Conservation (phyloP, 2,329 filamentous ascomycete genomes). For the Cephalotrichum gorgonifer region DNA sequence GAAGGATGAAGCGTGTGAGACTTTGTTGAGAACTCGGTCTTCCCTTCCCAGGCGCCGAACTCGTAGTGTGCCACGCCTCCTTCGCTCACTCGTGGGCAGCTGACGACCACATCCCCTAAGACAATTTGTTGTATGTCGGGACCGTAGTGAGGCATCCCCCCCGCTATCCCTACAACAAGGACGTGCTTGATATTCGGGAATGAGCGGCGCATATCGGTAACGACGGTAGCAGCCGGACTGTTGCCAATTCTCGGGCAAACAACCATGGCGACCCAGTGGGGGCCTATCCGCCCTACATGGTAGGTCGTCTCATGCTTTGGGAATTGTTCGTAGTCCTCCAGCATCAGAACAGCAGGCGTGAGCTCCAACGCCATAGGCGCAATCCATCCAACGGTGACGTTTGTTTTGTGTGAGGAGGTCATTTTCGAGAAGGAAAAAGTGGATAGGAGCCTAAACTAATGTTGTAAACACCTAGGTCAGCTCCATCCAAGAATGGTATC, state of each 20-base stretch:
- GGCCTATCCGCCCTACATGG: constrained; percentile 1
- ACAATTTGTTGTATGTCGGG: constrained; percentile 1
- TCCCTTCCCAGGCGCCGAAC: constrained; percentile 1
- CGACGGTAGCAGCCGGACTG: not conserved
- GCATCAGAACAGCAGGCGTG: constrained; percentile 1
- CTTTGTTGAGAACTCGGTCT: not conserved
- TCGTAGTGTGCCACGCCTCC: constrained; percentile 5
- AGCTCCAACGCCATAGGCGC: constrained; percentile 6
- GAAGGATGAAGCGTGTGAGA: constrained; percentile 2
- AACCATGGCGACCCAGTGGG: constrained; percentile 4
- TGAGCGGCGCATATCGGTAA: not conserved
- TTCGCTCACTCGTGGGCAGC: not conserved
- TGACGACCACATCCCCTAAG: constrained; percentile 5
- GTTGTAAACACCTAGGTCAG: no score
- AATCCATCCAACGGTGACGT: constrained; percentile 5
- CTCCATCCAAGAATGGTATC: no score
- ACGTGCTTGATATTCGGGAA: constrained; percentile 6
- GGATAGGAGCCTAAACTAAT: no score
- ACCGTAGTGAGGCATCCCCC: constrained; percentile 2
- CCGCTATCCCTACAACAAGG: constrained; percentile 6
- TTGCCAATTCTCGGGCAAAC: constrained; percentile 5
- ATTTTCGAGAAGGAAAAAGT: no score
- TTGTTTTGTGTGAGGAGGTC: no score
- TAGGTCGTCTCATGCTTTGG: not conserved
- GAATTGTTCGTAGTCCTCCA: not conserved